Evolutionary conservation across 176 grass and related monocot species (phyloP), one percentile per base, ranked within the genome.

Genomic region (Guadua angustifolia): DNA sequence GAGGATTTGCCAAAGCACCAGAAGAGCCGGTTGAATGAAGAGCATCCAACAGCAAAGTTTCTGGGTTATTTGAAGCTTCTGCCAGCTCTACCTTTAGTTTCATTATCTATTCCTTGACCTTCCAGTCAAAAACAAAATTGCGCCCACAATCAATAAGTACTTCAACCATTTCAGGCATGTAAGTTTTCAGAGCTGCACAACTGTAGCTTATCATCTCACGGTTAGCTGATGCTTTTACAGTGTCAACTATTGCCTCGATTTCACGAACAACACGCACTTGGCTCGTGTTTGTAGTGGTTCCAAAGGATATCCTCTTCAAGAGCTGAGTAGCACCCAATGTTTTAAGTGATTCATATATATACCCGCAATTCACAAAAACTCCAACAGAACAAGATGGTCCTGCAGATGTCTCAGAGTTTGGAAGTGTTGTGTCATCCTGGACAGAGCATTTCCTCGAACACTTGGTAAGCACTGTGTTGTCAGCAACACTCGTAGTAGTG

Each of bases 161-260:
- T 79, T 98, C 95, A 74, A 95, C 91, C 95, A 98, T 98, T 82
- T 95, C 93, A 66, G 93, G 93, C 83, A 92, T 86, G 87, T 95
- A 91, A 57, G 80, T 93, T 67, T 98, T 98, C 47, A 98, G 87
- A 29, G 91, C 87, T 74, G 87, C 83, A 78, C 90, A 98, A 69
- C 79, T 93, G 81, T 98, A 98, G 75, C 89, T 80, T 89, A 93
- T 95, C 77, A 93, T 88, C 82, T 95, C 95, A 69, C 91, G 89
- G 73, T 82, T 83, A 40, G 89, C 87, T 80, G 89, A 95, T 69
- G 93, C 91, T 77, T 88, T 90, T 29, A 89, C 91, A 74, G 17
- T 95, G 42, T 93, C 93, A 82, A 93, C 95, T 32, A 92, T 85
- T 18, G 93, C 91, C 46, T 93, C 85, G 68, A 98, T 93, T 86